Evolutionary conservation across 495 filamentous ascomycete species (phyloP).

Genomic region (Aspergillus steynii): DNA sequence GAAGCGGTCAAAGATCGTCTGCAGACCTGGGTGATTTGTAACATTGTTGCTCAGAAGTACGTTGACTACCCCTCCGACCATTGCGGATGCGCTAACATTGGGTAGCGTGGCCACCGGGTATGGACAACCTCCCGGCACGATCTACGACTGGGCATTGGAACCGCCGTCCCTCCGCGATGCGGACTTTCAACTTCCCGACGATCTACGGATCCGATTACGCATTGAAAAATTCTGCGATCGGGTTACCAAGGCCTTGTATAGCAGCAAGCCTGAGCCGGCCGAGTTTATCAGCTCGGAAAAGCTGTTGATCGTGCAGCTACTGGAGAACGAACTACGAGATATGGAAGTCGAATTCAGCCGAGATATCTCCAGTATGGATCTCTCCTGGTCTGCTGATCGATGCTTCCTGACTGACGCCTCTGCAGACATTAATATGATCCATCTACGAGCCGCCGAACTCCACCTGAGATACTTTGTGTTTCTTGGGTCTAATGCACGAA

Average conservation of each 20-base stretch:
- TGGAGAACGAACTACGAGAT: constrained; percentile 53
- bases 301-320: constrained; percentile 60
- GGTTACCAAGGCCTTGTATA: constrained; percentile 82
- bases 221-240: constrained; percentile 87
- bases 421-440: constrained; percentile 61
- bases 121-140: constrained; percentile 80
- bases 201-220: constrained; percentile 68
- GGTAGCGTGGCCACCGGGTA: constrained; percentile 81
- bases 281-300: constrained; percentile 75
- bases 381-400: constrained; percentile 32
- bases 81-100: background rate
- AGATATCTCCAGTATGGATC: constrained; percentile 48
- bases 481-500: constrained; percentile 57
- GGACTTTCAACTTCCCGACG: constrained; percentile 65
- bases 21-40: constrained; percentile 89
- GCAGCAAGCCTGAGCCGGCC: constrained; percentile 71
- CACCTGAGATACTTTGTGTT: constrained; percentile 51
- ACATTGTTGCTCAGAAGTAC: constrained; percentile 82
- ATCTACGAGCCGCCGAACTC: constrained; percentile 46
- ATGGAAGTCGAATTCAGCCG: constrained; percentile 51
- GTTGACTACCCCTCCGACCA: constrained; percentile 11
- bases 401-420: constrained; percentile 58
- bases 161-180: constrained; percentile 61
- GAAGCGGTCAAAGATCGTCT: constrained; percentile 84
- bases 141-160: constrained; percentile 84